Percentiles rank a stretch among this genome's conserved stretches.
These are phyloP conservation scores for Picea glauca DNA, from an alignment of 75 land plant species.

Conservation along the genomic window DNA sequence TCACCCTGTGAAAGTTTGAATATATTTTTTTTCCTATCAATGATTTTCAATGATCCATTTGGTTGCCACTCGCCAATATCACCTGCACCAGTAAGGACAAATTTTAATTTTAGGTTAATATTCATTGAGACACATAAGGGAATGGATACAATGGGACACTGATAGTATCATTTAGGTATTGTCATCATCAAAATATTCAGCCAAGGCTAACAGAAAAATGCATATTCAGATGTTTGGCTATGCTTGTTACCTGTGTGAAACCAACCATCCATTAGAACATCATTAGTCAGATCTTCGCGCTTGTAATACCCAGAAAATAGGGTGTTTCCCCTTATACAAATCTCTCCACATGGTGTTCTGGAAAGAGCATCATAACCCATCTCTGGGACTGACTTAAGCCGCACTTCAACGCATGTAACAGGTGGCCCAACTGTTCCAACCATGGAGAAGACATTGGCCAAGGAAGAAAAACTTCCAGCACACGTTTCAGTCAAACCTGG, in stretches of 20 bases:
- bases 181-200: background rate
- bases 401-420: constrained; percentile 68
- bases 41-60: constrained; percentile 91
- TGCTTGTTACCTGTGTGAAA: constrained; percentile 86
- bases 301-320: constrained; percentile 91
- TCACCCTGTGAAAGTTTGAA: constrained; percentile 99
- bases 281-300: constrained; percentile 75
- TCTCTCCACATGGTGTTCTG: constrained; percentile 73
- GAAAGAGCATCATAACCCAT: constrained; percentile 93
- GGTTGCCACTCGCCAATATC: constrained; percentile 99
- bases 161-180: background rate
- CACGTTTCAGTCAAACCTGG: constrained; percentile 96
- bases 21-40: constrained; percentile 96
- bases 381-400: constrained; percentile 92
- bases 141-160: background rate
- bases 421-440: constrained; percentile 91
- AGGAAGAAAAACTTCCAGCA: constrained; percentile 83
- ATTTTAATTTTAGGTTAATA: background rate
- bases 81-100: constrained; percentile 38
- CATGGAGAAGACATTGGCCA: constrained; percentile 82
- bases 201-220: background rate
- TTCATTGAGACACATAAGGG: background rate
- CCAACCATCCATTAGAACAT: constrained; percentile 90
- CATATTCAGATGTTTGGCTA: background rate
- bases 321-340: constrained; percentile 86